Evolutionary conservation across 2,329 filamentous ascomycete genomes (phyloP).

Genomic region (Allantophomopsis lycopodina): DNA sequence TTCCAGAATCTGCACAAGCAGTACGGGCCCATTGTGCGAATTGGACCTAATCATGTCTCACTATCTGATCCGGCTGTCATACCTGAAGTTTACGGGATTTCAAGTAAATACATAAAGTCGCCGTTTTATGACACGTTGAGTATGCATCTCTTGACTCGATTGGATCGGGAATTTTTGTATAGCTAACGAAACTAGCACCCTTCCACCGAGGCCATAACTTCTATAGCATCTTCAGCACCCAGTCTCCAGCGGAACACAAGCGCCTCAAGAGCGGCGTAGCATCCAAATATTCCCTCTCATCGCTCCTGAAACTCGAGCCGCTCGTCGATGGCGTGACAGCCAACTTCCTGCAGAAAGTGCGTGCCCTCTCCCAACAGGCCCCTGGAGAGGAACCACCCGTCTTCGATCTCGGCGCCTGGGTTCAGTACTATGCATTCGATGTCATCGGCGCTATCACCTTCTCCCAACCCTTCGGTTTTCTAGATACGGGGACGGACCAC

Average conservation of each 20-base stretch:
- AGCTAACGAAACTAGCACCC: neutral
- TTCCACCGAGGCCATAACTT: neutral
- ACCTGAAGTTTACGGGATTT: slow-evolving; percentile 59
- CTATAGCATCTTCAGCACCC: neutral
- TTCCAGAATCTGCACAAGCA: slow-evolving; percentile 20
- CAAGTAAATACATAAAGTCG: slow-evolving; percentile 41
- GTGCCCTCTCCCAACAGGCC: slow-evolving; percentile 7
- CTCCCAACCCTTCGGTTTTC: slow-evolving; percentile 12
- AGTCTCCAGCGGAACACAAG: slow-evolving; percentile 16
- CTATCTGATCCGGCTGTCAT: slow-evolving; percentile 66
- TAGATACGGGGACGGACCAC: slow-evolving; percentile 11
- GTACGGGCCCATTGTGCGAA: slow-evolving; percentile 55
- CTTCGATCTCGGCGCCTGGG: slow-evolving; percentile 3
- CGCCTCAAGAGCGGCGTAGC: slow-evolving; percentile 22
- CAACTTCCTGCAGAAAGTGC: slow-evolving; percentile 21
- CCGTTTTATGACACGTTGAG: neutral
- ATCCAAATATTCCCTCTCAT: slow-evolving; percentile 29
- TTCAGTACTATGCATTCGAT: slow-evolving; percentile 13
- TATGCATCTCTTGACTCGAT: neutral
- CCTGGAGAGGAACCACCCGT: slow-evolving; percentile 16
- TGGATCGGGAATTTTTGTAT: neutral
- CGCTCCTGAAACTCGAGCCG: slow-evolving; percentile 28
- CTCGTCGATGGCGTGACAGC: slow-evolving; percentile 30
- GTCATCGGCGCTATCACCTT: slow-evolving; percentile 15
- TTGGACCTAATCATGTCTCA: slow-evolving; percentile 70